Evolutionary conservation across 305 asterid species (phyloP).

Genomic region (Nicotiana rustica): DNA sequence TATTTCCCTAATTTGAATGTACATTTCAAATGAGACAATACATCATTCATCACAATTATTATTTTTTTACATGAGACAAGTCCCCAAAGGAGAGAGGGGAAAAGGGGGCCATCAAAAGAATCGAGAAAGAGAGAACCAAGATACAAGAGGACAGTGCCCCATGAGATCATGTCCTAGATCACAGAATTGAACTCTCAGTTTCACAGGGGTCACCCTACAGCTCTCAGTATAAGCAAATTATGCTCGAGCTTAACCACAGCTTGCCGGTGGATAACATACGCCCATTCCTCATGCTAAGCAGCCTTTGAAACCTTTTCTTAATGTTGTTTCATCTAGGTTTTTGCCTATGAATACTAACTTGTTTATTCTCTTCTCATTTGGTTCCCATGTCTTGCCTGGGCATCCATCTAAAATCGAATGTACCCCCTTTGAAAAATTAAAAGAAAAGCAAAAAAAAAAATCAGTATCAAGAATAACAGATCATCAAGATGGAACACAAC

Average conservation of each 20-base stretch:
- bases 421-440: conserved; percentile 63
- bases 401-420: conserved; percentile 81
- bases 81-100: not conserved
- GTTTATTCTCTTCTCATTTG: conserved; percentile 79
- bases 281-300: conserved; percentile 62
- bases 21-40: not conserved
- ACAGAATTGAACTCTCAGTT: conserved; percentile 14
- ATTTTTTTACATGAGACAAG: not conserved
- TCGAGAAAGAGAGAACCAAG: not conserved
- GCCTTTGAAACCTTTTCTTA: conserved; percentile 88
- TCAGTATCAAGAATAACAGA: not conserved
- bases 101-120: not conserved
- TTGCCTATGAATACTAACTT: conserved; percentile 87
- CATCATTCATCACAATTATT: not conserved
- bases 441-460: not conserved
- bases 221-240: not conserved
- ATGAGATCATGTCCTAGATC: not conserved
- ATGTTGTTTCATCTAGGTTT: conserved; percentile 80
- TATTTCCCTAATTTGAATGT: not conserved
- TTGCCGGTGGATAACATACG: not conserved
- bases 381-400: conserved; percentile 89
- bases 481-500: not conserved
- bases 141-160: conserved; percentile 2
- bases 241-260: not conserved
- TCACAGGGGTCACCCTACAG: not conserved